Base-by-base conservation (phyloP, 148 eudicot genomes). In the Chenopodium album region DNA sequence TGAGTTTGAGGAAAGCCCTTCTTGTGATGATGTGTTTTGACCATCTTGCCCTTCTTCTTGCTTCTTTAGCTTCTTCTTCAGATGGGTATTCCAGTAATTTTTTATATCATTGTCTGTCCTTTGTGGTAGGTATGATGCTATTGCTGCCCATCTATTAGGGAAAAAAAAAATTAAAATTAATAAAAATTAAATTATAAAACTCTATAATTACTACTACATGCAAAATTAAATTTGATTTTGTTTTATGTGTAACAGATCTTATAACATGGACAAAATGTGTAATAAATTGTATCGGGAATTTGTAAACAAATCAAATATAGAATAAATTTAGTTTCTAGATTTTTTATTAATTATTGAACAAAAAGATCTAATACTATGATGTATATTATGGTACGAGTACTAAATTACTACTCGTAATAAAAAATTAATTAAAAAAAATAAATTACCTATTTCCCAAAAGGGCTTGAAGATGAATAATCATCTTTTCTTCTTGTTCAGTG, bases 31-130 rank as follows among this genome's bases (percentile, higher is more conserved):
- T 31, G 79, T 29, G 63, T 32, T 68, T 56, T 79, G 75, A 20
- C 79, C 77, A 29, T 79, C 77, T 62, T 76, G 86, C 78, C 82
- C 77, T 29, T 90, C 91, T 71, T 86, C 86, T 6, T 56, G 80
- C 73, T 87, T 90, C 50, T 73, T 84, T 6, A 93, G 84, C 85
- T 91, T 93, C 88, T 89, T 94, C 87, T 92, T 94, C 54, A 94
- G 82, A 82, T 94, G 97, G 71, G 97, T 94, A 82, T 94, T 94
- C 98, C 98, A 94, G 82, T 91, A 92, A 80, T 94, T 94, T 79
- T 94, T 94, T 73, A 94, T 94, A 64, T 94, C 98, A 56, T 94
- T 94, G 79, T 94, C 98, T 46, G 98, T 94, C 63, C 98, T 89
- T 56, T 94, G 91, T 20, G 98, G 97, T 1, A 94, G 98, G 71